A percentile compares a stretch with the other conserved stretches of the same genome.
These are phyloP conservation scores for Thecaphora thlaspeos DNA, from an alignment of 1,284 basidiomycete genomes.

Conservation along the genomic window DNA sequence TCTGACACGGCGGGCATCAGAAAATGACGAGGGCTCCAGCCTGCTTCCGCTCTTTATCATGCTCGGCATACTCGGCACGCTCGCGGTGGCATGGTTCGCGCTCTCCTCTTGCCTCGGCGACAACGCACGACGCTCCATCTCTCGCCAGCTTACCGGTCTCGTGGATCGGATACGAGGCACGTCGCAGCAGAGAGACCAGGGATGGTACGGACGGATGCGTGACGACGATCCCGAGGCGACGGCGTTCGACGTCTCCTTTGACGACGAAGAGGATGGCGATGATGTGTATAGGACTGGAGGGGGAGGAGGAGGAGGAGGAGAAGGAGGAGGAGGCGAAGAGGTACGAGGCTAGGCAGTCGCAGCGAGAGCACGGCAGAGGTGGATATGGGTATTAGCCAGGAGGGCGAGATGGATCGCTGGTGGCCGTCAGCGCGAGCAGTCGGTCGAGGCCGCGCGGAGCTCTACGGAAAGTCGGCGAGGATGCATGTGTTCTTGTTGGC, in stretches of 20 bases:
- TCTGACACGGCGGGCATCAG: neutral
- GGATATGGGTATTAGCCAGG: neutral
- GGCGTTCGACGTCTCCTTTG: slow-evolving; percentile 27
- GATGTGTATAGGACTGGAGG: too few species aligned
- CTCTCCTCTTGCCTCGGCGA: slow-evolving; percentile 38
- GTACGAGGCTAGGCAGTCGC: neutral
- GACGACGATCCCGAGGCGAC: slow-evolving; percentile 30
- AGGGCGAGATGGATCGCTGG: too few species aligned
- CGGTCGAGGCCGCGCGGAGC: too few species aligned
- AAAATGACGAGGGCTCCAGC: slow-evolving; percentile 17
- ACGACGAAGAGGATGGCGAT: slow-evolving; percentile 12
- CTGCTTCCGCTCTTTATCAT: slow-evolving; percentile 36
- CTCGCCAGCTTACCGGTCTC: slow-evolving; percentile 11
- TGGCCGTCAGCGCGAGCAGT: too few species aligned
- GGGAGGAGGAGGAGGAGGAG: neutral
- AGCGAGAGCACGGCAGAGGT: too few species aligned
- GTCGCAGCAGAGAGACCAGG: slow-evolving; percentile 13
- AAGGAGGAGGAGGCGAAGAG: neutral
- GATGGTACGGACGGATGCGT: slow-evolving; percentile 28
- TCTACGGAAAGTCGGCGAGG: too few species aligned
- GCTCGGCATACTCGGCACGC: slow-evolving; percentile 23
- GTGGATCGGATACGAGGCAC: slow-evolving; percentile 11
- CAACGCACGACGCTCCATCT: slow-evolving; percentile 19
- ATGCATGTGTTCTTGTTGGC: too few species aligned
- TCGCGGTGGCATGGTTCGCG: slow-evolving; percentile 34